These are phyloP conservation scores for Coffea canephora DNA, from an alignment of 257 asterid species.

Conservation along the genomic window DNA sequence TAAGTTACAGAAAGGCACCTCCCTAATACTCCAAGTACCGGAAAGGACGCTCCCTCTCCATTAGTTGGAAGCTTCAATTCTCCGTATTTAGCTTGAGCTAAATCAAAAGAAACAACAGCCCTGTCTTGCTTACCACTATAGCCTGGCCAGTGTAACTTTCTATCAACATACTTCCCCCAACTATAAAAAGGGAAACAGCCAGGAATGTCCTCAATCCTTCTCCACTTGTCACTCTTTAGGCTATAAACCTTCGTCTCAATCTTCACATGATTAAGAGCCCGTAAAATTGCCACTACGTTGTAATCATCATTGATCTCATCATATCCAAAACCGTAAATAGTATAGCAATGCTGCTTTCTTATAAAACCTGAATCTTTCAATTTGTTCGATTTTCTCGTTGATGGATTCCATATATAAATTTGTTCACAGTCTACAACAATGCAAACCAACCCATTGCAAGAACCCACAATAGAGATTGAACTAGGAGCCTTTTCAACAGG, in stretches of 20 bases:
- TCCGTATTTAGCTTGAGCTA: slow-evolving; percentile 31
- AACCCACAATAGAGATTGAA: slow-evolving; percentile 22
- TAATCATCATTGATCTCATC: slow-evolving; percentile 38
- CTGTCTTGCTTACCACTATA: background rate
- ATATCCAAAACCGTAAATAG: slow-evolving; percentile 42
- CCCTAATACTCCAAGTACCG: slow-evolving; percentile 29
- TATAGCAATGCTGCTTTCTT: background rate
- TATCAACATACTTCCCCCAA: slow-evolving; percentile 5
- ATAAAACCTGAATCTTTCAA: slow-evolving; percentile 22
- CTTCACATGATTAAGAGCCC: slow-evolving; percentile 8
- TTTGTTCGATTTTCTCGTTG: slow-evolving; percentile 25
- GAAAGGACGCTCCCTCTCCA: slow-evolving; percentile 19
- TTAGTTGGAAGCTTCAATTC: slow-evolving; percentile 36
- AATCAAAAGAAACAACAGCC: slow-evolving; percentile 35
- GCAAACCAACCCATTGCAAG: slow-evolving; percentile 45
- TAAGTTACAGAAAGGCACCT: slow-evolving; percentile 31
- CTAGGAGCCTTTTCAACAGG: background rate
- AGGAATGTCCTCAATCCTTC: slow-evolving; percentile 34
- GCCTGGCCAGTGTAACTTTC: slow-evolving; percentile 33
- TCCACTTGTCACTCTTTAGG: slow-evolving; percentile 44
- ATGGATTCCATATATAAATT: background rate
- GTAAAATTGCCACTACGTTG: slow-evolving; percentile 43
- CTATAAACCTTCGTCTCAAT: slow-evolving; percentile 34
- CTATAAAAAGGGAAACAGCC: slow-evolving; percentile 23
- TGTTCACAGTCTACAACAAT: slow-evolving; percentile 11